These are phyloP conservation scores for Candida sithepensis DNA, from an alignment of 805 yeast species.

Conservation along the genomic window DNA sequence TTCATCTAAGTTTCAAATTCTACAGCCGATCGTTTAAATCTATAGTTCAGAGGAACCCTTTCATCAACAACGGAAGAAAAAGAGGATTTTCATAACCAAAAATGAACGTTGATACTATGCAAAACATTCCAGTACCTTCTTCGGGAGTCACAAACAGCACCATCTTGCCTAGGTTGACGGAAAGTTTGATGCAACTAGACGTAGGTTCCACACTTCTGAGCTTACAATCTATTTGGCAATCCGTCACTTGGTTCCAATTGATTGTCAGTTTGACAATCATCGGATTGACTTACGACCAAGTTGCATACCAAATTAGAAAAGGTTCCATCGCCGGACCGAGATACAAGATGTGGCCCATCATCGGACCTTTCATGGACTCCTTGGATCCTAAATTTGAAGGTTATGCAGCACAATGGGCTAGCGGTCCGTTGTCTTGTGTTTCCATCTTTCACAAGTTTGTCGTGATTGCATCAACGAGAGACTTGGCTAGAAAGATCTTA, in stretches of 20 bases:
- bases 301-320: conserved; percentile 74
- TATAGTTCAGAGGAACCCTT: too few relatives aligned
- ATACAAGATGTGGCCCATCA: conserved; percentile 87
- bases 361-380: conserved; percentile 94
- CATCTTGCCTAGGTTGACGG: not conserved
- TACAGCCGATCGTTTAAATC: not conserved
- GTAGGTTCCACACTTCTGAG: not conserved
- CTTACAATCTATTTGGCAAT: conserved; percentile 9
- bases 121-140: not conserved
- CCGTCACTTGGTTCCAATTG: conserved; percentile 53
- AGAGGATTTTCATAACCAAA: too few relatives aligned
- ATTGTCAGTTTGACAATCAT: conserved; percentile 43
- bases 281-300: conserved; percentile 63
- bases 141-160: not conserved
- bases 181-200: not conserved
- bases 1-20: not conserved
- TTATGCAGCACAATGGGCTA: conserved; percentile 88
- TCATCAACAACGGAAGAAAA: too few relatives aligned
- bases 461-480: conserved; percentile 86
- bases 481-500: conserved; percentile 81
- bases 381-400: conserved; percentile 95
- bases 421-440: conserved; percentile 93
- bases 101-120: not conserved
- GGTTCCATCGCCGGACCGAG: conserved; percentile 90
- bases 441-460: conserved; percentile 98